phyloP scores from a whole-genome alignment of 164 flowering plant species.

The Buxus sempervirens region DNA sequence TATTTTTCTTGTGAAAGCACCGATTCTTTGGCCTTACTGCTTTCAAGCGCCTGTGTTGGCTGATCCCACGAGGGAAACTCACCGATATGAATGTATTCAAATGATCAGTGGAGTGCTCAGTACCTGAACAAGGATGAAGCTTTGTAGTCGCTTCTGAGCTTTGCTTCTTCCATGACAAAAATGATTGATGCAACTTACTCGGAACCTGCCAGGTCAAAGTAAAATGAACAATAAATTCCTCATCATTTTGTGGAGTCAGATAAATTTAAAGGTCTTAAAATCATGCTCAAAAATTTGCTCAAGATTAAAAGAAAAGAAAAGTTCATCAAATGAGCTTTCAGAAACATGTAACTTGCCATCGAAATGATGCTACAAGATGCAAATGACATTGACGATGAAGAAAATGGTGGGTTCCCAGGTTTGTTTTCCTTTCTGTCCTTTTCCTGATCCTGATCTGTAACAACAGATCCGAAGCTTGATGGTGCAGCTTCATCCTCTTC shows the following conservation, averaged over 20 bases:
- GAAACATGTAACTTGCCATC: constrained; percentile 37
- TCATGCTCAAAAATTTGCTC: no score
- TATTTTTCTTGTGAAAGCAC: constrained; percentile 17
- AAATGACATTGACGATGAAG: constrained; percentile 64
- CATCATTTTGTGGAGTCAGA: no score
- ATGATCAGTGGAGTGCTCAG: constrained; percentile 5
- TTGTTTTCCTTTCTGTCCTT: constrained; percentile 36
- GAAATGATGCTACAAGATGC: constrained; percentile 50
- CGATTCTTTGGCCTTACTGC: constrained; percentile 15
- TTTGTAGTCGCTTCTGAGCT: constrained; percentile 11
- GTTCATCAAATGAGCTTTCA: neutral
- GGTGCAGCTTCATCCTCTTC: constrained; percentile 40
- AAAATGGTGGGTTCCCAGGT: constrained; percentile 52
- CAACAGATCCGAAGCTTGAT: constrained; percentile 72
- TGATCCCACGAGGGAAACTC: constrained; percentile 26
- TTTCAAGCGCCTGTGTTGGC: constrained; percentile 28
- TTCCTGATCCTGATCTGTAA: constrained; percentile 12
- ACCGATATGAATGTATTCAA: constrained; percentile 19
- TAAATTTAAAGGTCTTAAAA: no score
- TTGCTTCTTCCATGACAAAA: constrained; percentile 43
- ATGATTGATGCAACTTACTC: constrained; percentile 38
- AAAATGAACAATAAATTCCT: constrained; percentile 3
- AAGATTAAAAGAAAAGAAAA: neutral
- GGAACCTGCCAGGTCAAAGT: constrained; percentile 51
- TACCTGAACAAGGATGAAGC: constrained; percentile 1